Percentiles rank a stretch among this genome's conserved stretches.
Evolutionary conservation across 345 rosid species (phyloP).

Genomic region (Arabidopsis thaliana): TAIR10.1 NC_003071.7:12396501-12397000

Average conservation of each 20-base stretch:
- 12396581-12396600: not conserved
- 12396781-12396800: not conserved
- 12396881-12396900: not conserved
- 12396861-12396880: not conserved
- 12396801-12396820: not conserved
- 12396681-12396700: too few species aligned
- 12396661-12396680: too few species aligned
- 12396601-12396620: too few species aligned
- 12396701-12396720: too few species aligned
- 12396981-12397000: slow-evolving; percentile 30
- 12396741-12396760: not conserved
- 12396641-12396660: too few species aligned
- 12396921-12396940: not conserved
- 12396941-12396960: slow-evolving; percentile 3
- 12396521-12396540: not conserved
- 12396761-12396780: not conserved
- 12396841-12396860: not conserved
- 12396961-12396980: slow-evolving; percentile 9
- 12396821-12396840: not conserved
- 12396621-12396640: too few species aligned
- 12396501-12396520: not conserved
- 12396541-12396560: not conserved
- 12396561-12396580: not conserved
- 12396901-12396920: not conserved
- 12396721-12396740: too few species aligned